Conservation (phyloP, 257 asterid species). For the Solanum acaule region DNA sequence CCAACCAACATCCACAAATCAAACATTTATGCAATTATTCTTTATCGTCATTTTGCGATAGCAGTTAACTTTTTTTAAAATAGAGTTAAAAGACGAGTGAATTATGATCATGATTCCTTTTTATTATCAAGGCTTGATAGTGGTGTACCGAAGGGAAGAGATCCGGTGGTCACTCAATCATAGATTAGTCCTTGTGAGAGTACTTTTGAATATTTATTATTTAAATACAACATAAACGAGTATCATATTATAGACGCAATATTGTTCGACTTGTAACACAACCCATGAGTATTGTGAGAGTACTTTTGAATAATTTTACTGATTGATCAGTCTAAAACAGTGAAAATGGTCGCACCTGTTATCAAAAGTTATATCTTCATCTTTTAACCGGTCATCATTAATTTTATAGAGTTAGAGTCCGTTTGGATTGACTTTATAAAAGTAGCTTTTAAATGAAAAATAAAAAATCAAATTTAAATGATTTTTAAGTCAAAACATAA, state of each 20-base stretch:
- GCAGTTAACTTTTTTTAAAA: too few relatives aligned
- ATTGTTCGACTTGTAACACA: not conserved
- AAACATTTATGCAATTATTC: not conserved
- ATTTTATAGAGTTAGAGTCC: not conserved
- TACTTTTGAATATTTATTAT: too few relatives aligned
- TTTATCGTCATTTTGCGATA: not conserved
- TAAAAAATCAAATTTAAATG: too few relatives aligned
- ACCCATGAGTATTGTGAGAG: not conserved
- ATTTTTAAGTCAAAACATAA: too few relatives aligned
- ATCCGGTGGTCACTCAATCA: not conserved
- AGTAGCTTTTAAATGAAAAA: too few relatives aligned
- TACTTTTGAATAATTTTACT: not conserved
- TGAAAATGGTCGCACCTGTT: not conserved
- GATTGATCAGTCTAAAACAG: not conserved
- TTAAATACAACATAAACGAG: too few relatives aligned
- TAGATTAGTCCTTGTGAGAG: too few relatives aligned
- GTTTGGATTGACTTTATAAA: too few relatives aligned
- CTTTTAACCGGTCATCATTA: not conserved
- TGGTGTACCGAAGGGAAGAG: too few relatives aligned
- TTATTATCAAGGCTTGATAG: too few relatives aligned
- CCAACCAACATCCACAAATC: not conserved
- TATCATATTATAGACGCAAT: too few relatives aligned
- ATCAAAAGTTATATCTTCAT: not conserved
- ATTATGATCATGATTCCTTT: too few relatives aligned
- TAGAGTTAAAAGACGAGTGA: not conserved